Evolutionary conservation across 768 basidiomycete species (phyloP), one percentile per base, ranked within the genome.

Genomic region (Amyloporia xantha): DNA sequence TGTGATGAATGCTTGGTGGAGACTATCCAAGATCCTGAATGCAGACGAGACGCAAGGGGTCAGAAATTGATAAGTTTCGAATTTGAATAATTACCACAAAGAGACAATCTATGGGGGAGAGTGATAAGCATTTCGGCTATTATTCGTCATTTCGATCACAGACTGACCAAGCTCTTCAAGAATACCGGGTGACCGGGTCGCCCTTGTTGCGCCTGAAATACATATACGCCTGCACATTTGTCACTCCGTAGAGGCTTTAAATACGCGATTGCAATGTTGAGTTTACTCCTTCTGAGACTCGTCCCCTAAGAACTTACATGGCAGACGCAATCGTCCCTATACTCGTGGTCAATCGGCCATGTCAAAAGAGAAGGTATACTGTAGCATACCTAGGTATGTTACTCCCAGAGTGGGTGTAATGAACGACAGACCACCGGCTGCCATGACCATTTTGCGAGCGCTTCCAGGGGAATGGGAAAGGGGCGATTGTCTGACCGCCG

Each of bases 1-100:
- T 3, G 52, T 39, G 6, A 58, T 56, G 26, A 60, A 41, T 9
- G 43, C 49, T 0, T 55, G 38, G 37, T 62, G 61, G 0, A 56
- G 15, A 1, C 50, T 52, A 33, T 62, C 59, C 1, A 62, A 49
- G 17, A 53, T 27, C 60, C 60, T 61, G 21, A 2, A 25, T 9
- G 26, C 21, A 35, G 10, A 35, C 10, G 9, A n/a, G 10, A 35
- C 10, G n/a, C 9, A 10, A 10, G 33, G n/a, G 33, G 10, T 35
- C 33, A 35, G 9, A n/a, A n/a, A n/a, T 35, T 9, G 10, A 35
- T n/a, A 35, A 35, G n/a, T 35, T n/a, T 10, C n/a, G 33, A 35
- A 35, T 35, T 10, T n/a, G 33, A 35, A n/a, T 10, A 35, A 10
- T 35, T 35, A 35, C 33, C 33, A 35, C 33, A 35, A 35, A n/a